These are phyloP conservation scores for Hortaea werneckii DNA, from an alignment of 2,329 filamentous ascomycete species.

Conservation along the genomic window DNA sequence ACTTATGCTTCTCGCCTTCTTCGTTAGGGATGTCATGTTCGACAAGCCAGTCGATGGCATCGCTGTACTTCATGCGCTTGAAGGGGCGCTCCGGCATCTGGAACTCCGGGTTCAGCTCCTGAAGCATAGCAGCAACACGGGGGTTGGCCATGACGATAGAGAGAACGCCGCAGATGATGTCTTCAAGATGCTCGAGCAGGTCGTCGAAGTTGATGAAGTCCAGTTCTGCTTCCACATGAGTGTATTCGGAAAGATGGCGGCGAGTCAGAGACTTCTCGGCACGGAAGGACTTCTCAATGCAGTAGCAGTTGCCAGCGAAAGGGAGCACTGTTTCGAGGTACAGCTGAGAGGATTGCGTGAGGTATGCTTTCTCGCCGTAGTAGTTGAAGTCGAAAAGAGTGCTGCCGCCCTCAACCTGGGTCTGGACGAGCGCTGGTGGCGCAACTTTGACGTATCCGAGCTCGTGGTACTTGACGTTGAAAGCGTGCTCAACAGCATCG, in stretches of 20 bases:
- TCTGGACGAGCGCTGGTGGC: conserved; percentile 86
- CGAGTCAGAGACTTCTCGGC: conserved; percentile 93
- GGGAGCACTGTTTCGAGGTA: conserved; percentile 94
- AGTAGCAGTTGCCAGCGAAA: conserved; percentile 89
- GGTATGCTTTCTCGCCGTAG: conserved; percentile 82
- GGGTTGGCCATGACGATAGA: conserved; percentile 66
- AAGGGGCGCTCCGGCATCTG: conserved; percentile 73
- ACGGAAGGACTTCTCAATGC: conserved; percentile 96
- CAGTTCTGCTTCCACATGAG: conserved; percentile 89
- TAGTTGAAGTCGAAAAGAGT: conserved; percentile 85
- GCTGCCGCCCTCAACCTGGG: conserved; percentile 83
- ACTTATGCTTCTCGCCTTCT: conserved; percentile 77
- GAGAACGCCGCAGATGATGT: conserved; percentile 77
- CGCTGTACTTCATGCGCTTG: conserved; percentile 85
- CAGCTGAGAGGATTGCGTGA: conserved; percentile 93
- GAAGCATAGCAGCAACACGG: conserved; percentile 60
- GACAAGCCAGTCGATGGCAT: conserved; percentile 88
- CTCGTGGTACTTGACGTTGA: conserved; percentile 69
- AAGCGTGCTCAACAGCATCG: conserved; percentile 69
- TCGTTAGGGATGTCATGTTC: conserved; percentile 89
- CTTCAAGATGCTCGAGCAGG: conserved; percentile 76
- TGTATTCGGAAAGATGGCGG: conserved; percentile 91
- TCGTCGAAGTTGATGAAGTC: conserved; percentile 93
- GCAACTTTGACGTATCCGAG: conserved; percentile 70
- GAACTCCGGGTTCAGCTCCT: conserved; percentile 87